These are phyloP conservation scores for Globisporangium carolinianum DNA, from an alignment of 352 stramenopile genomes.

Conservation along the genomic window DNA sequence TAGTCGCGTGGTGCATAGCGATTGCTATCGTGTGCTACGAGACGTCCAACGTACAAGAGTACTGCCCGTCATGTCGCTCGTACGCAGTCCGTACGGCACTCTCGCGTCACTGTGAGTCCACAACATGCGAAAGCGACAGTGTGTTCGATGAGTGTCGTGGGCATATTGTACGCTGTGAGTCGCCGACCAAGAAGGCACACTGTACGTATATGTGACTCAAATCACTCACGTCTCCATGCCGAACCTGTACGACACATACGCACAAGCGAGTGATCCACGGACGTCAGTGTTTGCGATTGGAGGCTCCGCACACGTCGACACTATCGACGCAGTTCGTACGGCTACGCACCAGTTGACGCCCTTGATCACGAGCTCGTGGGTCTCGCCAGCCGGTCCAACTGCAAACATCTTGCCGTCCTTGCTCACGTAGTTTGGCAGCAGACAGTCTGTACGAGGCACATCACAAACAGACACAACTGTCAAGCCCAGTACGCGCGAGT, in stretches of 20 bases:
- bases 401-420: conserved; percentile 20
- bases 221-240: conserved; percentile 14
- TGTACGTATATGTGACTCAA: no score
- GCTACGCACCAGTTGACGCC: conserved; percentile 11
- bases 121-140: no score
- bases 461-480: neutral
- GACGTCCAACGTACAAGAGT: conserved; percentile 24
- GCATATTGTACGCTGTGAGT: no score
- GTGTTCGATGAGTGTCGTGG: conserved; percentile 12
- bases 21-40: no score
- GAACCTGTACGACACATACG: conserved; percentile 1
- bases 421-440: conserved; percentile 17
- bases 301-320: no score
- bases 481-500: no score
- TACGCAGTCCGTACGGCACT: conserved; percentile 62
- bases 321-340: neutral
- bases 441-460: conserved; percentile 3
- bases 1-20: no score
- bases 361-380: conserved; percentile 11
- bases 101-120: conserved; percentile 27
- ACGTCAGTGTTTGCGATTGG: no score
- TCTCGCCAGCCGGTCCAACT: conserved; percentile 10
- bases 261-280: neutral
- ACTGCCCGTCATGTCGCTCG: conserved; percentile 50
- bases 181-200: no score